phyloP scores from a whole-genome alignment of 192 early-diverging fungal genomes.

The Lobosporangium transversale region DNA sequence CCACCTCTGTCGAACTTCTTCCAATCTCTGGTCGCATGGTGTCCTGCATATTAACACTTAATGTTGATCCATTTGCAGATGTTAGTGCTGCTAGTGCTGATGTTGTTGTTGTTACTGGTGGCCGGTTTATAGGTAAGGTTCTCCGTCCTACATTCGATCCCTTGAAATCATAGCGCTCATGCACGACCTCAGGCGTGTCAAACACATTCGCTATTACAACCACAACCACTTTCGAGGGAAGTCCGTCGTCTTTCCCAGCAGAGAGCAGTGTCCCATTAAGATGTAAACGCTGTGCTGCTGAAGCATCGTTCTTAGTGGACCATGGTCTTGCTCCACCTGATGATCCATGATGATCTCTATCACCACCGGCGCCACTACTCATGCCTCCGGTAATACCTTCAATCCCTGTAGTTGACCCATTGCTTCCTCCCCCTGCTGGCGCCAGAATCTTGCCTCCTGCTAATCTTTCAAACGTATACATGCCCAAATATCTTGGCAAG shows the following conservation, averaged over 20 bases:
- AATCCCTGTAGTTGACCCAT: not conserved
- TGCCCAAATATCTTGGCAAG: conserved; percentile 41
- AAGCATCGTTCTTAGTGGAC: conserved; percentile 6
- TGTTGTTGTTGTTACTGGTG: not conserved
- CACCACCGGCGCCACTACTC: not conserved
- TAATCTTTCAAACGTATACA: conserved; percentile 48
- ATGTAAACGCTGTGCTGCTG: conserved; percentile 34
- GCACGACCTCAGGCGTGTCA: conserved; percentile 37
- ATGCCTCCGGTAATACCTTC: conserved; percentile 1
- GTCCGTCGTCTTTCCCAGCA: conserved; percentile 24
- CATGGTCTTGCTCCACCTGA: not conserved
- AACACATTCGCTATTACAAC: conserved; percentile 48
- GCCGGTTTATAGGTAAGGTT: conserved; percentile 14
- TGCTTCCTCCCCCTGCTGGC: not conserved
- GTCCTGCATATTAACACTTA: not conserved
- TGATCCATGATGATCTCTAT: not conserved
- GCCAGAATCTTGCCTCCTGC: conserved; percentile 11
- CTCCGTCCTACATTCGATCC: conserved; percentile 43
- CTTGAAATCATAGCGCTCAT: conserved; percentile 51
- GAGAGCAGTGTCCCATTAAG: conserved; percentile 39
- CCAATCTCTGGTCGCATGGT: not conserved
- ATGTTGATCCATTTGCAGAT: not conserved
- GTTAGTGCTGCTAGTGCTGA: not conserved
- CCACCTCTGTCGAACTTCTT: not conserved
- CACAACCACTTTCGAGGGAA: conserved; percentile 41